Evolutionary conservation across 768 basidiomycete genomes (phyloP).

Genomic region (Cantharellus anzutake): DNA sequence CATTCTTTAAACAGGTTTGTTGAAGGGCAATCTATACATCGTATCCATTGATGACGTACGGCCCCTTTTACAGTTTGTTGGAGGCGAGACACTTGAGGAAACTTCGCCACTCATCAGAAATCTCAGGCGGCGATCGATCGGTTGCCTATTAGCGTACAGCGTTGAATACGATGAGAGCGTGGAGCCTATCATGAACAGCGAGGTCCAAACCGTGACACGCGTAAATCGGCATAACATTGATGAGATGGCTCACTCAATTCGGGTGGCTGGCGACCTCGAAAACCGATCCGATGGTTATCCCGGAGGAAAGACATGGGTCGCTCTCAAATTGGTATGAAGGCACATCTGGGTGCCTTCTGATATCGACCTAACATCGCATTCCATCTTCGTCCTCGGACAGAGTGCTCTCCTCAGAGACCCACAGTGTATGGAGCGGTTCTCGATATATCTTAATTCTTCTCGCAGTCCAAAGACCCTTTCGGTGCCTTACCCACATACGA

Average conservation of each 20-base stretch:
- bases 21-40: constrained; percentile 8
- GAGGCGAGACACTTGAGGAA: constrained; percentile 60
- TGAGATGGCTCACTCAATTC: constrained; percentile 60
- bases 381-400: constrained; percentile 18
- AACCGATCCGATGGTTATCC: constrained; percentile 17
- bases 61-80: constrained; percentile 54
- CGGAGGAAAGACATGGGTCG: constrained; percentile 58
- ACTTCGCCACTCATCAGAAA: constrained; percentile 42
- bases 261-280: constrained; percentile 70
- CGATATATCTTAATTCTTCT: constrained; percentile 27
- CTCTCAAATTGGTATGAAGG: constrained; percentile 49
- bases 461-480: constrained; percentile 14
- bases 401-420: constrained; percentile 52
- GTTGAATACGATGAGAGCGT: constrained; percentile 63
- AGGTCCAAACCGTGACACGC: constrained; percentile 13
- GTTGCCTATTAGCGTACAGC: constrained; percentile 62
- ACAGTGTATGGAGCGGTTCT: constrained; percentile 39
- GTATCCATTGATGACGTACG: not conserved
- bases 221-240: constrained; percentile 44
- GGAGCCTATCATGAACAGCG: not conserved
- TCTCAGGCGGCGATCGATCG: constrained; percentile 51
- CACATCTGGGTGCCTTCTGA: constrained; percentile 10
- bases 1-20: constrained; percentile 67
- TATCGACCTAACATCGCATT: not conserved
- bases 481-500: constrained; percentile 52